Evolutionary conservation across 805 yeast species (phyloP).

Genomic region (Starmerella stigmatis): DNA sequence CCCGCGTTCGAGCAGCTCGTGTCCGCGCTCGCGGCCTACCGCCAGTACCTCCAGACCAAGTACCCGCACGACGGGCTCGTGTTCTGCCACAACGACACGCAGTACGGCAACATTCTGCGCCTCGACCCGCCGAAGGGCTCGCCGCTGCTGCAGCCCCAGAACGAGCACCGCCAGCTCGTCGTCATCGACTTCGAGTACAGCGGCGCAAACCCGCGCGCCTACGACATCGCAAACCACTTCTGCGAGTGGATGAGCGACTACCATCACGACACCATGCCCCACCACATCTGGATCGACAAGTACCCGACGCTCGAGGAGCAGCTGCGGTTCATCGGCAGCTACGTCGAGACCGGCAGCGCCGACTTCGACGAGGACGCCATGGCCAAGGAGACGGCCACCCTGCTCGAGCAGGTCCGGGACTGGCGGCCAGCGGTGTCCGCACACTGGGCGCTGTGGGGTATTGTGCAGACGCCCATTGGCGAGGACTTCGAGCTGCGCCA

Average conservation of each 20-base stretch:
- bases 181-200: slow-evolving; percentile 96
- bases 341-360: slow-evolving; percentile 44
- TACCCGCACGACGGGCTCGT: slow-evolving; percentile 43
- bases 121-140: slow-evolving; percentile 39
- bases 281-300: slow-evolving; percentile 42
- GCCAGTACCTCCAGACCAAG: slow-evolving; percentile 47
- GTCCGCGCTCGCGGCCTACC: slow-evolving; percentile 41
- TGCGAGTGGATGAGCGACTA: slow-evolving; percentile 97
- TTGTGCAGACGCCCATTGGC: slow-evolving; percentile 59
- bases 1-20: slow-evolving; percentile 36
- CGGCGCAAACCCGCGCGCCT: slow-evolving; percentile 81
- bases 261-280: slow-evolving; percentile 48
- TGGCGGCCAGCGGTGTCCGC: slow-evolving; percentile 79
- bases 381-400: slow-evolving; percentile 38
- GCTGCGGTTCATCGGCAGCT: slow-evolving; percentile 62
- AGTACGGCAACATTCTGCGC: slow-evolving; percentile 86
- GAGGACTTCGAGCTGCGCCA: slow-evolving; percentile 36
- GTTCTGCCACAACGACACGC: slow-evolving; percentile 94
- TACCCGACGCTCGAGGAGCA: slow-evolving; percentile 66
- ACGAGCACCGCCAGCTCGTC: slow-evolving; percentile 62
- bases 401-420: slow-evolving; percentile 53
- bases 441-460: slow-evolving; percentile 88
- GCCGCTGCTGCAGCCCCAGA: slow-evolving; percentile 39
- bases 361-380: slow-evolving; percentile 31
- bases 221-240: slow-evolving; percentile 85